Evolutionary conservation across 257 asterid species (phyloP).

Genomic region (Cordia subcordata): DNA sequence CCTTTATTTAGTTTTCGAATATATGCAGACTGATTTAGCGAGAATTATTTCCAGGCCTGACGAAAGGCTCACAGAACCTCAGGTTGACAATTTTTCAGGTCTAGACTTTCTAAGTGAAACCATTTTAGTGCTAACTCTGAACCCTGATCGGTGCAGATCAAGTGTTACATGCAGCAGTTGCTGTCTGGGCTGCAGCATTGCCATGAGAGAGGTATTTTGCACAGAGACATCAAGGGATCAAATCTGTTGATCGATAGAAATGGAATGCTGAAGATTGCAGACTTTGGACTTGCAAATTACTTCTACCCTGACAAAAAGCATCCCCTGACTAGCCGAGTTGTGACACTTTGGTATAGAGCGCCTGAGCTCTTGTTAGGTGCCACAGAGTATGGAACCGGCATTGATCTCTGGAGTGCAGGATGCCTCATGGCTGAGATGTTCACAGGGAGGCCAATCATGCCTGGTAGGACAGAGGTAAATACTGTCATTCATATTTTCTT

Average conservation of each 20-base stretch:
- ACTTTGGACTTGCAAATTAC: conserved; percentile 70
- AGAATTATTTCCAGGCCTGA: conserved; percentile 50
- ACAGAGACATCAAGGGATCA: conserved; percentile 81
- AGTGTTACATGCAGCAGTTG: too few relatives aligned
- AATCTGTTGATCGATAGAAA: conserved; percentile 60
- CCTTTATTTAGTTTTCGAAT: conserved; percentile 69
- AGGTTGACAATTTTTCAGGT: conserved; percentile 31
- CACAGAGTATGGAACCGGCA: conserved; percentile 67
- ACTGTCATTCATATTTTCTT: background rate
- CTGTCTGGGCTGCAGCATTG: conserved; percentile 75
- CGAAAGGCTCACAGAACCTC: conserved; percentile 64
- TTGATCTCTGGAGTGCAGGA: conserved; percentile 89
- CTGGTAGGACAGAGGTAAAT: conserved; percentile 79
- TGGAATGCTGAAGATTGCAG: conserved; percentile 74
- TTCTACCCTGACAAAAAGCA: conserved; percentile 39
- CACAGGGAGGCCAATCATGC: conserved; percentile 67
- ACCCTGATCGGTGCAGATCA: conserved; percentile 62
- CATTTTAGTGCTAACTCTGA: background rate
- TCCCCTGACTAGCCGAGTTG: conserved; percentile 72
- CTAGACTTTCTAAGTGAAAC: background rate
- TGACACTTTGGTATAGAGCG: conserved; percentile 87
- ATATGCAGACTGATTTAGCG: conserved; percentile 61
- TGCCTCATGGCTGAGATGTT: conserved; percentile 93
- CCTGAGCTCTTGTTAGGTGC: conserved; percentile 80
- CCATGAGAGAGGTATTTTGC: conserved; percentile 73